These are phyloP conservation scores for Canavalia ensiformis DNA, from an alignment of 306 rosid species.

Conservation along the genomic window DNA sequence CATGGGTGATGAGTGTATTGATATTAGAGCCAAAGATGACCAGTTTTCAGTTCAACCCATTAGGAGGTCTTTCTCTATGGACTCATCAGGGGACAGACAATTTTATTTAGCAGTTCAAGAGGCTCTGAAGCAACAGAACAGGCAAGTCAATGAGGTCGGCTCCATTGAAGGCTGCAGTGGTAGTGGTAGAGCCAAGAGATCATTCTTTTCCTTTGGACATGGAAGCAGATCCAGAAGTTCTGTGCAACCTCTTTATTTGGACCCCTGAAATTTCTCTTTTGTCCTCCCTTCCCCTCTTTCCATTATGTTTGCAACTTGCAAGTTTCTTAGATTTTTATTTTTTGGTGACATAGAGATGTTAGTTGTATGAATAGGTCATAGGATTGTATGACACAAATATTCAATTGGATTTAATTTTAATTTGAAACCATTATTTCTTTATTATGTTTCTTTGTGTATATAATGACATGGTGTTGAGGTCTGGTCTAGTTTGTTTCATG, in stretches of 20 bases:
- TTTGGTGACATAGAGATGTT: conserved; percentile 50
- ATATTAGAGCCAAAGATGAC: conserved; percentile 80
- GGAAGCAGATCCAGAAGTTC: conserved; percentile 79
- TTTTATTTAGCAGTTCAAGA: conserved; percentile 80
- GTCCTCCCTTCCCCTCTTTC: not conserved
- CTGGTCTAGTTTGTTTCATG: conserved; percentile 42
- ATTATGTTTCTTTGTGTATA: conserved; percentile 6
- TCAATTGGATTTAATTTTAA: conserved; percentile 53
- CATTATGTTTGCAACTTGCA: conserved; percentile 43
- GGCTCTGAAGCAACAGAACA: conserved; percentile 66
- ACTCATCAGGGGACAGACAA: conserved; percentile 80
- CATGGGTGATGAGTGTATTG: conserved; percentile 94
- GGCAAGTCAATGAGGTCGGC: conserved; percentile 52
- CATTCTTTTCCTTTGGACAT: conserved; percentile 88
- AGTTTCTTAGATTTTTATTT: conserved; percentile 44
- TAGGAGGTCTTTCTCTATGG: conserved; percentile 94
- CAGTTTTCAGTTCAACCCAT: conserved; percentile 80
- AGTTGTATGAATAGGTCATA: conserved; percentile 65
- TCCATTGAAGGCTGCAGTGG: conserved; percentile 74
- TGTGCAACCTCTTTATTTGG: conserved; percentile 73
- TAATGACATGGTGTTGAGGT: conserved; percentile 28
- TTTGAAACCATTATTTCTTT: conserved; percentile 37
- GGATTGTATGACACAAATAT: conserved; percentile 61
- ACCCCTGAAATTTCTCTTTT: conserved; percentile 47
- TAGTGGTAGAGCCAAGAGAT: conserved; percentile 66